Conservation (phyloP, 2,329 filamentous ascomycete species). For the Colletotrichum sp. region DNA sequence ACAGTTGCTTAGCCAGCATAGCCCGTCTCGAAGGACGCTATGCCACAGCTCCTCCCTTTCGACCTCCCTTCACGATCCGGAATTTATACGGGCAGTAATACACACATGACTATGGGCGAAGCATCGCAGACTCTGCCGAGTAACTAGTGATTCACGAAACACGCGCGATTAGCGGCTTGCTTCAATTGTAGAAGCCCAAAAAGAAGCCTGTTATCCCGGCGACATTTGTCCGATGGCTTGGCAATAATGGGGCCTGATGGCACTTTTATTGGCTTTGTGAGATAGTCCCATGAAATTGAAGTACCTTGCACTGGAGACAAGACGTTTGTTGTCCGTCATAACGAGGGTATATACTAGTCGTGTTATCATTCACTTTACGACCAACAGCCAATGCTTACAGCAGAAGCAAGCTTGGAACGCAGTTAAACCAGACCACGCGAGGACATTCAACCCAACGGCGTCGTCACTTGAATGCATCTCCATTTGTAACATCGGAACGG, state of each 20-base stretch:
- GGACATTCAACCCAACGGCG: rapidly evolving
- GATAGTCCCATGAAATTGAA: background rate
- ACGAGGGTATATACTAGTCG: background rate
- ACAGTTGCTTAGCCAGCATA: background rate
- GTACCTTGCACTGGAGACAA: background rate
- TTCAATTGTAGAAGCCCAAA: background rate
- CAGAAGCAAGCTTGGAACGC: background rate
- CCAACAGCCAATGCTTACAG: background rate
- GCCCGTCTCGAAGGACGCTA: background rate
- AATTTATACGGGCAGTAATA: background rate
- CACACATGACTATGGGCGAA: rapidly evolving
- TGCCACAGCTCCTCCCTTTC: rapidly evolving
- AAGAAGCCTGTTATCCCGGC: no score
- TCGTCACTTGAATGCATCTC: background rate
- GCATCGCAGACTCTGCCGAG: background rate
- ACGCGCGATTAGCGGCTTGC: background rate
- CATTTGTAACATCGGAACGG: background rate
- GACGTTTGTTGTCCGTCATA: background rate
- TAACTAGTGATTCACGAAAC: background rate
- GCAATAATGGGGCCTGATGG: rapidly evolving
- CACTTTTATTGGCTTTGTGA: rapidly evolving
- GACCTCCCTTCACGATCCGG: rapidly evolving
- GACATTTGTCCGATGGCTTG: background rate
- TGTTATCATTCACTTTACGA: background rate
- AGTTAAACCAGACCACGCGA: background rate